Base-by-base conservation (phyloP, 2,329 filamentous ascomycete genomes). In the Raffaelea ambrosiae region DNA sequence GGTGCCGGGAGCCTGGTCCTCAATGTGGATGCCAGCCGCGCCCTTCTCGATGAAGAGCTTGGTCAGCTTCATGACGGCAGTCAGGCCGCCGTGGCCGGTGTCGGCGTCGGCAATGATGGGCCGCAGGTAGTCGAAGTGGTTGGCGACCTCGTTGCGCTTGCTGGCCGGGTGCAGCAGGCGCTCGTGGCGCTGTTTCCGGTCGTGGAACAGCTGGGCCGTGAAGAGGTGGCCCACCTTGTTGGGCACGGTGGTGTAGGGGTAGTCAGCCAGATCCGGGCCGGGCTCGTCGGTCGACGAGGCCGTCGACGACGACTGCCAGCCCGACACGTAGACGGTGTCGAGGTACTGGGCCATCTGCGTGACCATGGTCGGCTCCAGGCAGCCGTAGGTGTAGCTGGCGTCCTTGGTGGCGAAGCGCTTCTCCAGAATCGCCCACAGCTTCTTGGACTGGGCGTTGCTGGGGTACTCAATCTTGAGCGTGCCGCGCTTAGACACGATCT, bases 331-430 rank as follows among this genome's bases (percentile, higher is more conserved):
- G 64, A 98, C 88, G 31, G 93, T 98, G 64, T 98, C 93, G 53
- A 98, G 77, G 67, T 94, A 97, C 70, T 97, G 95, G 59, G 91
- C 91, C 93, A 98, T 98, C 68, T 98, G 93, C 23, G 93, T 97
- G 64, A 98, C 79, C 87, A 96, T 96, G 48, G 95, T 95, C 11
- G 93, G 93, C 64, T 98, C 93, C 55, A 98, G 76, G 70, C 93
- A 97, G 61, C 93, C 93, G 64, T 96, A 98, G 49, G 93, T 98
- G 72, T 84, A 95, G 69, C 88, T 94, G 43, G 87, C 87, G 61
- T 93, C 86, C 59, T 81, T 81, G 62, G 45, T 39, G 72, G 86
- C 73, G 75, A 93, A 98, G 57, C 89, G 84, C 35, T 75, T 70
- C 72, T 98, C 93, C 33, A 98, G 74, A 53, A 90, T 90, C 38